Evolutionary conservation across 768 basidiomycete genomes (phyloP).

Genomic region (Psilocybe cubensis): DNA sequence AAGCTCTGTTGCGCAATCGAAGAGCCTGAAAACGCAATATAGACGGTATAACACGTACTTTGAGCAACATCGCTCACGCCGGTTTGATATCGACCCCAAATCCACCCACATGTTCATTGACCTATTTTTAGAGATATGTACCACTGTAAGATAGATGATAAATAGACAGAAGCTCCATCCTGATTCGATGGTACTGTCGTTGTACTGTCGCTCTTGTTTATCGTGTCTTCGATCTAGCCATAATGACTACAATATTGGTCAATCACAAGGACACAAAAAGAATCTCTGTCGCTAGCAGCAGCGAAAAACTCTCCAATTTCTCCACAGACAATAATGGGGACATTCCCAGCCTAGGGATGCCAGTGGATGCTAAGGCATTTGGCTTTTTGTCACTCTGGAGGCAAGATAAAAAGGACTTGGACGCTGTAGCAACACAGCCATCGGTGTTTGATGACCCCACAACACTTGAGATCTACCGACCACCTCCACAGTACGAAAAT

Average conservation of each 20-base stretch:
- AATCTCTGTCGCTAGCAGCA: constrained; percentile 1
- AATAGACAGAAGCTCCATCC: constrained; percentile 1
- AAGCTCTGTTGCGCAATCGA: constrained; percentile 26
- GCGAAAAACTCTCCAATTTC: constrained; percentile 14
- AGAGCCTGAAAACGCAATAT: constrained; percentile 23
- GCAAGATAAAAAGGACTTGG: constrained; percentile 38
- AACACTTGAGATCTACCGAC: constrained; percentile 52
- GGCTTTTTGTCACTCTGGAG: constrained; percentile 30
- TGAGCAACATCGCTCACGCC: background rate
- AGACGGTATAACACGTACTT: background rate
- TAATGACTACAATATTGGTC: constrained; percentile 17
- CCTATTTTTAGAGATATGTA: background rate
- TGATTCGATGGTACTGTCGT: constrained; percentile 1
- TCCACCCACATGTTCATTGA: background rate
- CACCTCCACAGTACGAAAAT: constrained; percentile 61
- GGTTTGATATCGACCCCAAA: background rate
- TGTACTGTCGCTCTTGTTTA: background rate
- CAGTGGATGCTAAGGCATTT: constrained; percentile 5
- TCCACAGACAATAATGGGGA: constrained; percentile 8
- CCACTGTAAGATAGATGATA: constrained; percentile 6
- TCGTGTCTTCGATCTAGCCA: background rate
- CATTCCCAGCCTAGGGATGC: constrained; percentile 9
- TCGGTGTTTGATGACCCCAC: constrained; percentile 65
- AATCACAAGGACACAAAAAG: constrained; percentile 5
- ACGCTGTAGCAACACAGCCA: constrained; percentile 60